These are phyloP conservation scores for Nematocida ironsii DNA, from an alignment of 371 early-diverging fungal genomes.

Conservation along the genomic window DNA sequence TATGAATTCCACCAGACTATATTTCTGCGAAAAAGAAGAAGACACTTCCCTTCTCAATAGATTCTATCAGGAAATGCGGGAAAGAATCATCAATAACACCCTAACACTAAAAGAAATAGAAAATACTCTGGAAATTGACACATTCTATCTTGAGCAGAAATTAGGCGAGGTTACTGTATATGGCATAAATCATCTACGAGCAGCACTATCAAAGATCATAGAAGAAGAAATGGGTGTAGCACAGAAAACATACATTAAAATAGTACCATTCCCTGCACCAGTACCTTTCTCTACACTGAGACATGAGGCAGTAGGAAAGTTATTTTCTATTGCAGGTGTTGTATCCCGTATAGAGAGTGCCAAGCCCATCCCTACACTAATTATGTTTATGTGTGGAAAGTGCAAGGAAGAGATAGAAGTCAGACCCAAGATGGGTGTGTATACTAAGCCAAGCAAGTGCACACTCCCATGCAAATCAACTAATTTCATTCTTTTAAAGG, in stretches of 20 bases:
- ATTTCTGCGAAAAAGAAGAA: constrained; percentile 27
- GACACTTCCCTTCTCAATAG: background rate
- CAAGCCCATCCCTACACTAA: constrained; percentile 39
- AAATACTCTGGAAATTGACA: constrained; percentile 18
- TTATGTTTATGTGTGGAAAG: constrained; percentile 66
- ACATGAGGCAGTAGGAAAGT: constrained; percentile 37
- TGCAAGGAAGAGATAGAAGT: constrained; percentile 59
- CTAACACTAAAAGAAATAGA: constrained; percentile 45
- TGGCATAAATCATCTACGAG: constrained; percentile 39
- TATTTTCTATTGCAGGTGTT: constrained; percentile 61
- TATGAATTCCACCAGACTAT: constrained; percentile 26
- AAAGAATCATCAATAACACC: background rate
- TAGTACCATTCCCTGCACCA: constrained; percentile 16
- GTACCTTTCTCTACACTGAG: constrained; percentile 28
- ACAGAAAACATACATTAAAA: constrained; percentile 14
- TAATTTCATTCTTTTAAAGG: constrained; percentile 52
- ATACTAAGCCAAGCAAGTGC: constrained; percentile 61
- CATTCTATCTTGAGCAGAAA: constrained; percentile 13
- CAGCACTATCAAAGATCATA: constrained; percentile 22
- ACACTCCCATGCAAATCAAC: constrained; percentile 61
- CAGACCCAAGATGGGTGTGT: constrained; percentile 42
- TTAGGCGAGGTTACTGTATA: constrained; percentile 10
- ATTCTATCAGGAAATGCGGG: constrained; percentile 11
- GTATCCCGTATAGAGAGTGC: constrained; percentile 63
- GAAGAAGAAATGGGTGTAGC: background rate